Conservation (phyloP, 345 rosid genomes). For the Populus nigra region DNA sequence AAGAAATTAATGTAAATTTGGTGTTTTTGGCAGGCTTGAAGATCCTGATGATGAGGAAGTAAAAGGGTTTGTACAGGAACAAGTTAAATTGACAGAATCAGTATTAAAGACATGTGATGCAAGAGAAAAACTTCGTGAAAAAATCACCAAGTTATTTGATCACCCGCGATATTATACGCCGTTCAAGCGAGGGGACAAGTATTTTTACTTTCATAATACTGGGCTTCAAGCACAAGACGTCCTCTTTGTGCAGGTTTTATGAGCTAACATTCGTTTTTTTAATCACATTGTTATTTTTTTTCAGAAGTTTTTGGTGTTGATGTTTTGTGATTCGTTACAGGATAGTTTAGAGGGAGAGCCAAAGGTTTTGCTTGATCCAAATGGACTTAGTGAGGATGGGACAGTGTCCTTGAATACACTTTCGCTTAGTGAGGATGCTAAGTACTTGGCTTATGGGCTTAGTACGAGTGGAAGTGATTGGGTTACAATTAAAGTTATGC, state of each 20-base stretch:
- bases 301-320: not conserved
- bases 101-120: constrained; percentile 57
- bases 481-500: constrained; percentile 73
- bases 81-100: constrained; percentile 59
- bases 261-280: not conserved
- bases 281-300: not conserved
- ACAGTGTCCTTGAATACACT: constrained; percentile 58
- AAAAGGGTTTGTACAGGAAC: constrained; percentile 65
- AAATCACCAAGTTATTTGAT: constrained; percentile 63
- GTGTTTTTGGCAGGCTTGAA: constrained; percentile 56
- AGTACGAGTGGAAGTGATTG: constrained; percentile 94
- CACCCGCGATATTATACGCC: constrained; percentile 79
- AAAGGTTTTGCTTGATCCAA: constrained; percentile 80
- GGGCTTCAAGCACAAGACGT: constrained; percentile 87
- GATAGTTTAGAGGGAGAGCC: constrained; percentile 67
- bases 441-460: constrained; percentile 73
- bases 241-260: constrained; percentile 63
- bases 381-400: constrained; percentile 82
- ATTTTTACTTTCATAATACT: constrained; percentile 79
- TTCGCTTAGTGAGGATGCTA: constrained; percentile 67
- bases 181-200: constrained; percentile 56
- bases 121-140: constrained; percentile 55
- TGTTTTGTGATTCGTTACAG: constrained; percentile 26
- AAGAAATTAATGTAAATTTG: not conserved
- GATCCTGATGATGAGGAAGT: constrained; percentile 83